Conservation (phyloP, 2,329 filamentous ascomycete species). For the Didymella exigua region DNA sequence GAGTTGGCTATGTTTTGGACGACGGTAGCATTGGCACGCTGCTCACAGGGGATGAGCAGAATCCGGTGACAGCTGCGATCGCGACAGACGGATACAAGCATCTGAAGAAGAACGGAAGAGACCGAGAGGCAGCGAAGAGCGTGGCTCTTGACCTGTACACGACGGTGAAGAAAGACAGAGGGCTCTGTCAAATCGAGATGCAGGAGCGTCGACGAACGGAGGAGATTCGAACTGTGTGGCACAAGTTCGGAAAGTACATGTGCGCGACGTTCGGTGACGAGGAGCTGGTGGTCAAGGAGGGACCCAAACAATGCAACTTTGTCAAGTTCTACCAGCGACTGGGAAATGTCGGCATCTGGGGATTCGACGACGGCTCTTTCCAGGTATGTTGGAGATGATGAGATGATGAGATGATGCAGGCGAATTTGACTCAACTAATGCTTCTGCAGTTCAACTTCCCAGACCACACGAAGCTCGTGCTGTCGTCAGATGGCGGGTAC, state of each 20-base stretch:
- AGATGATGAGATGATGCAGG: not conserved
- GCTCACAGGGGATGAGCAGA: constrained; percentile 52
- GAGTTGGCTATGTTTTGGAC: constrained; percentile 81
- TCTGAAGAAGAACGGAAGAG: constrained; percentile 69
- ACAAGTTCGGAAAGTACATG: constrained; percentile 75
- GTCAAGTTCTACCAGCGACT: constrained; percentile 83
- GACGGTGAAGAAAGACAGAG: constrained; percentile 65
- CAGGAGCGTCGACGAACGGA: constrained; percentile 62
- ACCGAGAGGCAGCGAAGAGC: constrained; percentile 52
- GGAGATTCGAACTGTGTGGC: constrained; percentile 65
- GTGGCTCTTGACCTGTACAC: constrained; percentile 73
- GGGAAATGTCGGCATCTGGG: constrained; percentile 81
- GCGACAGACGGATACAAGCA: constrained; percentile 74
- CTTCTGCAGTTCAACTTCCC: constrained; percentile 78
- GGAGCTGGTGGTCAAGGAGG: constrained; percentile 55
- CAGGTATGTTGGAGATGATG: constrained; percentile 58
- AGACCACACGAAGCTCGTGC: constrained; percentile 83
- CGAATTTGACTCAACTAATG: not conserved
- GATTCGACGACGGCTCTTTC: constrained; percentile 78
- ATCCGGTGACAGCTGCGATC: constrained; percentile 72
- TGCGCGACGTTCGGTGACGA: constrained; percentile 52
- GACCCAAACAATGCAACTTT: constrained; percentile 56
- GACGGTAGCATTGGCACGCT: constrained; percentile 79
- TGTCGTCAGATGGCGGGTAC: constrained; percentile 75
- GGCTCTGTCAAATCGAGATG: constrained; percentile 67